A percentile compares a stretch with the other conserved stretches of the same genome.
These are phyloP conservation scores for Noccaea caerulescens DNA, from an alignment of 345 rosid species.

Conservation along the genomic window DNA sequence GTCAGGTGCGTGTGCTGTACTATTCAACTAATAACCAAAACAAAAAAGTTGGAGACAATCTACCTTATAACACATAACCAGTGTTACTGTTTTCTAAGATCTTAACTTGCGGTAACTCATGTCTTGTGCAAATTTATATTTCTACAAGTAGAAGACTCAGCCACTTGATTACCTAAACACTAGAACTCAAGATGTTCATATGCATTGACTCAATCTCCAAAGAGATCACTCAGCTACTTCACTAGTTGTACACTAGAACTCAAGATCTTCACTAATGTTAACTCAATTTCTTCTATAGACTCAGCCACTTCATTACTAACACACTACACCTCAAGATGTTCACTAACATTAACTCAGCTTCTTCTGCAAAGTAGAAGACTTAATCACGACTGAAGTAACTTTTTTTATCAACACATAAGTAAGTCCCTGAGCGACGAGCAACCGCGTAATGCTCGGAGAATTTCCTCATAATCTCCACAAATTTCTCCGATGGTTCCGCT, in stretches of 20 bases:
- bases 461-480: slow-evolving; percentile 93
- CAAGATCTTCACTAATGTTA: too few species aligned
- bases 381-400: slow-evolving; percentile 92
- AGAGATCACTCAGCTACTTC: too few species aligned
- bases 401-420: slow-evolving; percentile 88
- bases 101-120: too few species aligned
- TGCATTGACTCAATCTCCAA: too few species aligned
- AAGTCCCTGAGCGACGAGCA: slow-evolving; percentile 91
- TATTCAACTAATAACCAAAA: too few species aligned
- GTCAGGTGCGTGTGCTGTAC: too few species aligned
- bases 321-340: background rate
- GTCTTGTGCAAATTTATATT: too few species aligned
- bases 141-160: background rate
- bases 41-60: too few species aligned
- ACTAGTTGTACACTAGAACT: background rate
- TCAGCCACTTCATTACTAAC: too few species aligned
- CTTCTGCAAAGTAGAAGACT: slow-evolving; percentile 20
- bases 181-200: background rate
- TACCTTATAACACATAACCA: too few species aligned
- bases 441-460: slow-evolving; percentile 83
- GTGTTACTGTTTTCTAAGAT: too few species aligned
- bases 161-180: background rate
- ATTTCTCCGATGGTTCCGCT: slow-evolving; percentile 91
- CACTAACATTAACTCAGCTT: background rate
- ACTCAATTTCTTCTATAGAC: too few species aligned